Conservation (phyloP, 345 rosid species). For the Angophora floribunda region DNA sequence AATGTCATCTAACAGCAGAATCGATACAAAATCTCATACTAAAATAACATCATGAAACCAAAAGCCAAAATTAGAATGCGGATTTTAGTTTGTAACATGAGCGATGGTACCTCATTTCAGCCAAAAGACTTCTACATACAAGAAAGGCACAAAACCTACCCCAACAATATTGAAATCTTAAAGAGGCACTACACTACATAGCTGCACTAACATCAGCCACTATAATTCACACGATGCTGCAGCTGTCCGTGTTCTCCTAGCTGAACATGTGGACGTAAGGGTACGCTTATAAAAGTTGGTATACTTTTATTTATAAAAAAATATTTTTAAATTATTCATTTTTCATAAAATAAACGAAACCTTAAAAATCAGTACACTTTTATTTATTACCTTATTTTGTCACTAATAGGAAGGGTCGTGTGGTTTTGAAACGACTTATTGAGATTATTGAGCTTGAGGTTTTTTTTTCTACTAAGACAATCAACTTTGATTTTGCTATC, state of each 20-base stretch:
- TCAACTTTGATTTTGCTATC: neutral
- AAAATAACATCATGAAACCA: no score
- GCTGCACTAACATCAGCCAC: neutral
- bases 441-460: neutral
- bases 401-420: neutral
- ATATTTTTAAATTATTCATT: no score
- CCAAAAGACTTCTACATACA: no score
- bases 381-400: neutral
- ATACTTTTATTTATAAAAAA: no score
- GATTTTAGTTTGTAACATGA: no score
- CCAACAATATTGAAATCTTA: neutral
- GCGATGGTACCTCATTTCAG: no score
- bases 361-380: neutral
- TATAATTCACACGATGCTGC: neutral
- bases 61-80: no score
- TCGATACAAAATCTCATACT: no score
- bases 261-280: neutral
- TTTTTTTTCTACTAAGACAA: no score
- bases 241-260: neutral
- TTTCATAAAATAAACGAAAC: neutral
- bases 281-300: neutral
- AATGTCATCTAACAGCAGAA: no score
- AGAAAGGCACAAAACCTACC: neutral
- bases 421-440: no score
- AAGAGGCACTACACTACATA: neutral